phyloP scores from a whole-genome alignment of 192 early-diverging fungal genomes.

The Rhizophlyctis rosea region DNA sequence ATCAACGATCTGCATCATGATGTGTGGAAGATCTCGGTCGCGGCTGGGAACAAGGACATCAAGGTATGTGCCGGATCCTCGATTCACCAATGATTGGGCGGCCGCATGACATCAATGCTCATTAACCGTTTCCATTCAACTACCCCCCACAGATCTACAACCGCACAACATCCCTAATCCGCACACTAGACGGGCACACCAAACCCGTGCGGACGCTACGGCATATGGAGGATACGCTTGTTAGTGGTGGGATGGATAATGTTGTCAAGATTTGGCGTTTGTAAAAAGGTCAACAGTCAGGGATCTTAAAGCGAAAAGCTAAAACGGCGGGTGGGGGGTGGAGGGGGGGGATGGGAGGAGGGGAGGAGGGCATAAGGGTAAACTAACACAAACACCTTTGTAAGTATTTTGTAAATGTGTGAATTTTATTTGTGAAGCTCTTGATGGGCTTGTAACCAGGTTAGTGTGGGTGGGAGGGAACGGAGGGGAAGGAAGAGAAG shows the following conservation, averaged over 20 bases:
- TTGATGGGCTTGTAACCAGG: no score
- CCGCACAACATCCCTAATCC: constrained; percentile 22
- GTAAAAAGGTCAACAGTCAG: background rate
- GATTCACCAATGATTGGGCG: no score
- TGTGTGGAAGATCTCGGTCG: constrained; percentile 24
- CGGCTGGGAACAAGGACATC: constrained; percentile 28
- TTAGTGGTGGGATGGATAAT: constrained; percentile 39
- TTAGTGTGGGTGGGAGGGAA: no score
- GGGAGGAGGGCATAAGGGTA: no score
- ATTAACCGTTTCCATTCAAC: background rate
- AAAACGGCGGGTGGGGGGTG: no score
- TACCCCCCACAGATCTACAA: constrained; percentile 29
- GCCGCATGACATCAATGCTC: background rate
- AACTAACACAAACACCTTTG: no score
- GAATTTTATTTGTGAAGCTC: no score
- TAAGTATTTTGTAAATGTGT: no score
- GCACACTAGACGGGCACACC: constrained; percentile 35
- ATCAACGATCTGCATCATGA: constrained; percentile 35
- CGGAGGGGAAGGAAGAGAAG: no score
- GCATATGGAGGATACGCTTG: constrained; percentile 29
- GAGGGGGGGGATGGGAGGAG: no score
- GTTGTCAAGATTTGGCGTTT: constrained; percentile 34
- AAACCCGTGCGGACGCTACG: constrained; percentile 26
- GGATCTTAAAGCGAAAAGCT: no score
- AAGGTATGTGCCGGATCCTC: constrained; percentile 12